Evolutionary conservation across 2,329 filamentous ascomycete species (phyloP).

Genomic region (Colletotrichum sp.): DNA sequence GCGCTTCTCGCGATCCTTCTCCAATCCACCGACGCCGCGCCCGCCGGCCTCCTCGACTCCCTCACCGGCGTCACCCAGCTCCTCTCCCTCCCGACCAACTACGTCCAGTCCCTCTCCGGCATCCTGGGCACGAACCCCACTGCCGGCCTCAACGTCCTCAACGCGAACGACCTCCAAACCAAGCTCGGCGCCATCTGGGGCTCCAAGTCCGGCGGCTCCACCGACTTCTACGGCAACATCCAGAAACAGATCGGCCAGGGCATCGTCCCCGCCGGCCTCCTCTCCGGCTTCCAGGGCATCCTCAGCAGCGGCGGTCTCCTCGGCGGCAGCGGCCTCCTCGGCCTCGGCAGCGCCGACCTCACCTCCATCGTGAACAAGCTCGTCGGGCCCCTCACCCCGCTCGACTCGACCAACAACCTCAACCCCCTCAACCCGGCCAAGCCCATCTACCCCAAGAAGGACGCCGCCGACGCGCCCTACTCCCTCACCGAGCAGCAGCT

Average conservation of each 20-base stretch:
- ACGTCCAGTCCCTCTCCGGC: neutral
- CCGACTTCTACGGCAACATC: conserved; percentile 3
- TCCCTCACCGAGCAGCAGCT: conserved; percentile 48
- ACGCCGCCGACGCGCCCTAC: conserved; percentile 51
- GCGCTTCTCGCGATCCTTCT: neutral
- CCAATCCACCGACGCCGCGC: neutral
- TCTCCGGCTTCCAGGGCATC: neutral
- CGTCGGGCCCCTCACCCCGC: neutral
- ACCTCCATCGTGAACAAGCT: neutral
- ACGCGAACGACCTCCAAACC: neutral
- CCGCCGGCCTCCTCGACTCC: conserved; percentile 2
- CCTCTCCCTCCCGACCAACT: neutral
- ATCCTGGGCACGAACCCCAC: neutral
- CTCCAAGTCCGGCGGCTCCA: neutral
- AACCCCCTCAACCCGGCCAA: conserved; percentile 2
- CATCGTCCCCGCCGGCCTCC: neutral
- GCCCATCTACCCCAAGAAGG: conserved; percentile 39
- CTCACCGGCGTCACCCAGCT: neutral
- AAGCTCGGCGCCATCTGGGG: conserved; percentile 12
- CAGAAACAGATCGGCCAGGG: neutral
- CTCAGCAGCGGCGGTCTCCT: conserved; percentile 1
- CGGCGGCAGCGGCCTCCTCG: neutral
- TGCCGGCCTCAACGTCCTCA: neutral
- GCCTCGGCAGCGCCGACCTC: neutral
- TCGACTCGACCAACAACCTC: conserved; percentile 5